Base-by-base conservation (phyloP, 2,329 filamentous ascomycete species). In the Bisporella sp. region DNA sequence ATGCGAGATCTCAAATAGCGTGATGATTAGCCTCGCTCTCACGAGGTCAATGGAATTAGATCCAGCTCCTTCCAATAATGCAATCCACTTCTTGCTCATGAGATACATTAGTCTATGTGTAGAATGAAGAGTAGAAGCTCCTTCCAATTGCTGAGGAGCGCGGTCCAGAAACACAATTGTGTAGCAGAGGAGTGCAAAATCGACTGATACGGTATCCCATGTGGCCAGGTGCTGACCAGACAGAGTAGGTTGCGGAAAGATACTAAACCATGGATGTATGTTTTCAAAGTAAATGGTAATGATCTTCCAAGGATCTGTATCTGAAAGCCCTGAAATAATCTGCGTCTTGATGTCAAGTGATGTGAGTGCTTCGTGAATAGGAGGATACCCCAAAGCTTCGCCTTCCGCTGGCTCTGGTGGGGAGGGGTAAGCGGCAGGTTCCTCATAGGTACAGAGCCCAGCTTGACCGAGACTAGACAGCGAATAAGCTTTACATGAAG, bases 101-200 rank as follows among this genome's bases (percentile, higher is more conserved):
- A 48, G 46, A 29, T 48, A 43, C 39, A 48, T 41, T 8, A 39
- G 43, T 4, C 39, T 48, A 9, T 42, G 39, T 31, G 5, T 13
- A 48, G 39, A 48, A 41, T 9, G 11, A 48, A 42, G 21, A n/a
- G 11, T 48, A 13, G 41, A 41, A 42, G n/a, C 32, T 42, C 46
- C 46, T 33, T 41, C 37, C 8, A 21, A 13, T 2, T 41, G 28
- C 9, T 31, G 35, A 42, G 46, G 46, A 48, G 46, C n/a, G 8
- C 5, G n/a, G n/a, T 30, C 37, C 4, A 48, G 9, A 42, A 48
- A 39, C n/a, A 48, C 28, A 41, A 48, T 48, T 31, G 46, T n/a
- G 33, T 42, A 43, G 39, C 46, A 48, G 46, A 48, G 46, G 46
- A 48, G 46, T 12, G 46, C 9, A 45, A 45, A 45, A 45, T 45